phyloP scores from a whole-genome alignment of 2,329 filamentous ascomycete species.

The Trichoderma atrobrunneum region DNA sequence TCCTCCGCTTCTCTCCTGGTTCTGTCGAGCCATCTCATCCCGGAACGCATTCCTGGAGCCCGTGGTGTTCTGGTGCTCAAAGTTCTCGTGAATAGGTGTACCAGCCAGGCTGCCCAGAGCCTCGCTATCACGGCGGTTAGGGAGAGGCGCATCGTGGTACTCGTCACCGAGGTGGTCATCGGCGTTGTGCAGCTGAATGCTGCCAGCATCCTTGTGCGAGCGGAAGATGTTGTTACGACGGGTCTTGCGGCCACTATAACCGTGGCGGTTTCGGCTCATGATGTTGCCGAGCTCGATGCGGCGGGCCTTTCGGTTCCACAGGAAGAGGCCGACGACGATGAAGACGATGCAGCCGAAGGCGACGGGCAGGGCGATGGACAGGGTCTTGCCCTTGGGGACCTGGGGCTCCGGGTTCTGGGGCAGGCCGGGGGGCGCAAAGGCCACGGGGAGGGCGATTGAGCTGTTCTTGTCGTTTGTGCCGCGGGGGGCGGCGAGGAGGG shows the following conservation, averaged over 20 bases:
- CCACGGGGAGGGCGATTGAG: constrained; percentile 43
- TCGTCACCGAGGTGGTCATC: constrained; percentile 19
- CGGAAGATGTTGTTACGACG: constrained; percentile 37
- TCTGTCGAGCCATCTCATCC: constrained; percentile 50
- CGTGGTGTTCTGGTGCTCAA: constrained; percentile 37
- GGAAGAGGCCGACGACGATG: constrained; percentile 52
- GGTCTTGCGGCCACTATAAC: constrained; percentile 42
- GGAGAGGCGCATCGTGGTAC: constrained; percentile 25
- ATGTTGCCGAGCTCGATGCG: constrained; percentile 51
- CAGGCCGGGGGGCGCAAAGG: constrained; percentile 32
- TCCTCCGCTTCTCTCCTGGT: constrained; percentile 35
- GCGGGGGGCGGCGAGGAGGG: constrained; percentile 40
- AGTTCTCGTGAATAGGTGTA: constrained; percentile 44
- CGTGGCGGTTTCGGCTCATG: constrained; percentile 45
- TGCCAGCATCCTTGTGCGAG: constrained; percentile 29
- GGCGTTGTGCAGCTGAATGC: constrained; percentile 42
- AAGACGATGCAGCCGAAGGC: constrained; percentile 47
- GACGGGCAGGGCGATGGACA: constrained; percentile 53
- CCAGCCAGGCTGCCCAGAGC: constrained; percentile 48
- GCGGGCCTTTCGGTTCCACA: constrained; percentile 55
- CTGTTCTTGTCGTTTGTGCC: constrained; percentile 37
- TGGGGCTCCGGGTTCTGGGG: constrained; percentile 38
- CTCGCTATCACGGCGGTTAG: constrained; percentile 42
- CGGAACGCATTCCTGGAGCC: constrained; percentile 45
- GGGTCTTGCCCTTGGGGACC: constrained; percentile 37